Base-by-base conservation (phyloP, 352 stramenopile genomes). In the Globisporangium sylvaticum region DNA sequence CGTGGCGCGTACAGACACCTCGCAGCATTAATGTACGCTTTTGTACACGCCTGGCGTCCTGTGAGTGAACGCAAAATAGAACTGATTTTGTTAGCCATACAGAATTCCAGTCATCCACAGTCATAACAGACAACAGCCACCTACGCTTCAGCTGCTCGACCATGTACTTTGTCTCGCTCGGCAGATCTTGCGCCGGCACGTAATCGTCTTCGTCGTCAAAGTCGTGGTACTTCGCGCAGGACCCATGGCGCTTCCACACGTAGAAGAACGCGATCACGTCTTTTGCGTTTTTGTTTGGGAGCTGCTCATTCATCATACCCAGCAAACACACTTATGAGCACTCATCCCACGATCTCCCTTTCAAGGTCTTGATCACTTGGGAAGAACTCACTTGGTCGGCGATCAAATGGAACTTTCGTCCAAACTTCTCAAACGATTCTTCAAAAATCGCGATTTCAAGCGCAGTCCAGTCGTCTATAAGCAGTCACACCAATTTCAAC, bases 181-280 rank as follows among this genome's bases (percentile, higher is more conserved):
- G 83, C 62, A 90, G 73, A 20, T 81, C 77, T 9, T 81, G 72
- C 27, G 90, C 80, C 54, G 80, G 65, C 53, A 86, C 75, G 61
- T 87, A 75, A 39, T 89, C 78, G 64, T 80, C 39, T 68, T 46
- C 78, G 32, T 89, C 78, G 67, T 80, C 37, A 72, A 39, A 57
- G 69, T 88, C 34, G 66, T 75, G 50, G 59, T 70, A 72, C 77
- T 83, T 31, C 61, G 58, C 52, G 52, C 75, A 78, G 18, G 77
- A 81, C 4, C 83, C 83, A 34, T 91, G 81, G 59, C 90, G 93
- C 60, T 96, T 96, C 88, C 88, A 96, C 31, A 94, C 76, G 62
- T 96, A 96, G 59, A 95, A 96, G 31, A 94, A 88, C 12, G 78
- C 79, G 29, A 96, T 88, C 20, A 77, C 80, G 56, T 95, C 79